Evolutionary conservation across 129 eudicot species (phyloP).

Genomic region (Artemisia argyi): DNA sequence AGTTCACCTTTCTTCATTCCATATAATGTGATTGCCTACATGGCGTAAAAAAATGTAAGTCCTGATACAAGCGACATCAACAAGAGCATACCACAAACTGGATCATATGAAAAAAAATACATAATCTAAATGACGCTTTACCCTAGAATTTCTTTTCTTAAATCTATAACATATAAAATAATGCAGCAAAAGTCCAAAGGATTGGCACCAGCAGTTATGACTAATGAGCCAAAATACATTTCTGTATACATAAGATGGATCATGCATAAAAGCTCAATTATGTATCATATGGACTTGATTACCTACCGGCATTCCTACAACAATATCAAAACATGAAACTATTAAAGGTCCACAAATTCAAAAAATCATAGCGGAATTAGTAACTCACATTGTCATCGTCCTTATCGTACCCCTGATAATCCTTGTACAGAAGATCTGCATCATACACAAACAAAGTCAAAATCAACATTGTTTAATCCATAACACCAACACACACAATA

Average conservation of each 20-base stretch:
- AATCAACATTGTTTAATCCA: not conserved
- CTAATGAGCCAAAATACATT: no score
- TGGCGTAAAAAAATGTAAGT: not conserved
- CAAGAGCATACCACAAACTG: not conserved
- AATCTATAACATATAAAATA: no score
- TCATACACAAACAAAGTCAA: constrained; percentile 9
- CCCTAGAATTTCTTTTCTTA: no score
- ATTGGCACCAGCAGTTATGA: no score
- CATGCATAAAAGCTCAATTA: no score
- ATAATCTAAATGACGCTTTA: not conserved
- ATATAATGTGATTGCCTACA: not conserved
- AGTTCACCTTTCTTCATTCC: not conserved
- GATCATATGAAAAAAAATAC: not conserved
- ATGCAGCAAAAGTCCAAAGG: no score
- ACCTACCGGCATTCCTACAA: constrained; percentile 6
- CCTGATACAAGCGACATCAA: not conserved
- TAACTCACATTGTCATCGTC: constrained; percentile 78
- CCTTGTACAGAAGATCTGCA: constrained; percentile 85
- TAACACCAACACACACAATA: no score
- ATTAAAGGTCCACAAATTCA: constrained; percentile 24
- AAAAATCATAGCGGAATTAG: not conserved
- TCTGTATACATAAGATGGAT: no score
- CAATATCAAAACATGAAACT: constrained; percentile 18
- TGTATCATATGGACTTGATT: no score
- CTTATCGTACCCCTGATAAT: constrained; percentile 84